Evolutionary conservation across 2,329 filamentous ascomycete genomes (phyloP).

Genomic region (Paraconiothyrium brasiliense): DNA sequence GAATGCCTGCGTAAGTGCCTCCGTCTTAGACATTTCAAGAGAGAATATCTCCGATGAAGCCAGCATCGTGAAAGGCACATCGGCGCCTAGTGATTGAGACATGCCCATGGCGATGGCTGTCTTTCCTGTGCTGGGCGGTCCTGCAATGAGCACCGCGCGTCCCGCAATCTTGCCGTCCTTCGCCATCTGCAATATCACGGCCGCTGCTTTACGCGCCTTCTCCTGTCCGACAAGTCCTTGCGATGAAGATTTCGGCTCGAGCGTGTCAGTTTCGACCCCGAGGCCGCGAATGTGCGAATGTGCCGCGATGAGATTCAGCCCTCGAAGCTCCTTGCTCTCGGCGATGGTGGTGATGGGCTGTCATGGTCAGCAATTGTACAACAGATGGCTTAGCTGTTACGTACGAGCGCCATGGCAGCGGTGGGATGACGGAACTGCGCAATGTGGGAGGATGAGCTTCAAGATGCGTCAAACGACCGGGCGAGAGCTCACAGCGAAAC

Average conservation of each 20-base stretch:
- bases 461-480: conserved; percentile 4
- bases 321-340: conserved; percentile 94
- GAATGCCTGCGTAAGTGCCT: conserved; percentile 98
- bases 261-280: conserved; percentile 88
- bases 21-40: conserved; percentile 98
- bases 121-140: conserved; percentile 96
- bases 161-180: conserved; percentile 99
- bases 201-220: conserved; percentile 95
- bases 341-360: conserved; percentile 79
- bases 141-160: conserved; percentile 91
- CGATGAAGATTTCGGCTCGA: conserved; percentile 84
- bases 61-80: conserved; percentile 96
- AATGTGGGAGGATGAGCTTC: conserved; percentile 15
- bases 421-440: conserved; percentile 13
- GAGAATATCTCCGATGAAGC: conserved; percentile 98
- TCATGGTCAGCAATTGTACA: conserved; percentile 24
- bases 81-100: conserved; percentile 91
- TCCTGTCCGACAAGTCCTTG: conserved; percentile 96
- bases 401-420: conserved; percentile 45
- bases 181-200: conserved; percentile 97
- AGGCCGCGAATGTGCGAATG: conserved; percentile 98
- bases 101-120: conserved; percentile 99
- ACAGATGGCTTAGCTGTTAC: conserved; percentile 14
- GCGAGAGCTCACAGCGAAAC: conserved; percentile 25
- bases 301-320: conserved; percentile 95